Evolutionary conservation across 139 green algal genomes (phyloP).

Genomic region (Microglena sp.): DNA sequence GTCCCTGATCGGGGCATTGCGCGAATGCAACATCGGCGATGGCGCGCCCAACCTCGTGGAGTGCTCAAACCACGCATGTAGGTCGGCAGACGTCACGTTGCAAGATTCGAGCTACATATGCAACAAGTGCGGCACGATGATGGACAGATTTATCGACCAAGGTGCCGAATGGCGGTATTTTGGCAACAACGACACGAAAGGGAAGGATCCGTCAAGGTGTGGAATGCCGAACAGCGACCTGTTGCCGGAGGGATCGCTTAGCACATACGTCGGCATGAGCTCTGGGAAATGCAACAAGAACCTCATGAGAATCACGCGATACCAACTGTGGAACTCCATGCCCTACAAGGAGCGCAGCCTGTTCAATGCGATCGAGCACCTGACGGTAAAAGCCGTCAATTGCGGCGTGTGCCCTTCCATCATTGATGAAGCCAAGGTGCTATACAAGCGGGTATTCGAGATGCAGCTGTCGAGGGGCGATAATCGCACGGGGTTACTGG

Average conservation of each 20-base stretch:
- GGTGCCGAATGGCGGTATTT: constrained; percentile 11
- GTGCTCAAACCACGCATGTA: too few species aligned
- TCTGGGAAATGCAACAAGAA: too few species aligned
- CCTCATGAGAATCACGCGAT: too few species aligned
- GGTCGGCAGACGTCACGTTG: too few species aligned
- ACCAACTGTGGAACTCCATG: constrained; percentile 4
- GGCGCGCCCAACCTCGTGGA: too few species aligned
- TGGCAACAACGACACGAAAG: neutral
- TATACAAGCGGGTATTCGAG: constrained; percentile 6
- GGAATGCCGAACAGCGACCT: too few species aligned
- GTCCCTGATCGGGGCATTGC: too few species aligned
- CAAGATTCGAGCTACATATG: too few species aligned
- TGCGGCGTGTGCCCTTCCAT: neutral
- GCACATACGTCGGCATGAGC: too few species aligned
- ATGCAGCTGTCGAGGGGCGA: constrained; percentile 1
- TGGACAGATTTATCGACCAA: neutral
- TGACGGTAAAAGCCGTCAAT: neutral
- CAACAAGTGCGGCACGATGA: neutral
- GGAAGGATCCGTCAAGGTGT: too few species aligned
- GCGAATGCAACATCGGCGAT: too few species aligned
- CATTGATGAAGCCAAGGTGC: constrained; percentile 7
- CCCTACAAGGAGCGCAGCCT: constrained; percentile 6
- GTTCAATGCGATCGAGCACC: neutral
- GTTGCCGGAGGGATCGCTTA: too few species aligned
- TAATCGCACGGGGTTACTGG: constrained; percentile 1